Evolutionary conservation across 1,139 yeast species (phyloP), one percentile per base, ranked within the genome.

Genomic region (Debaryomyces fabryi): DNA sequence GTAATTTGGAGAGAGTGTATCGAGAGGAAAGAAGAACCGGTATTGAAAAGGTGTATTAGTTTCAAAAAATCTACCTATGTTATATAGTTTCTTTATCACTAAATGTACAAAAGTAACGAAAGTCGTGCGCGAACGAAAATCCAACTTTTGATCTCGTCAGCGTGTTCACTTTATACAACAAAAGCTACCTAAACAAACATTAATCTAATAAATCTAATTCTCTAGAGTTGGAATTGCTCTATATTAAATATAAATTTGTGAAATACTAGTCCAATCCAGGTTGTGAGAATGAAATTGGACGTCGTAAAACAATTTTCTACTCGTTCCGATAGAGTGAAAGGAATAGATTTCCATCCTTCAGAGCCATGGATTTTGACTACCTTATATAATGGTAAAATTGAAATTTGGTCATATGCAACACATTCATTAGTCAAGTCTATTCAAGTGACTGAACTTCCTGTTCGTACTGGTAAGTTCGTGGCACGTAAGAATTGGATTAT

Each of bases 401-500:
- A 92, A 71, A 89, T 93, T 63, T 89, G 96, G 96, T 88, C 96
- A 49, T 90, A 88, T 63, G 96, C 91, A 59, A 89, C 97, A 46
- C 81, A 81, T 54, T 58, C 76, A 30, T 60, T 74, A 41, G 79
- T 76, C 46, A 76, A 74, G 62, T 71, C 78, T 37, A 72, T 73
- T 59, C 97, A 92, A 65, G 97, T 92, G 47, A 86, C 97, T 21
- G 95, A 90, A 57, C 83, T 92, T 54, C 99, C 99, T 3, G 95
- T 92, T 8, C 86, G 99, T 69, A 88, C 98, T 9, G 98, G 98
- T 60, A 86, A 86, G 58, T 93, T 93, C 62, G 86, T 93, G 65
- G 95, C 98, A 27, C 84, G 99, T 60, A 93, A 93, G 75, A 92
- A 91, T 73, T 95, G 99, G 99, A 85, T 95, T 63, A 88, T 92